These are phyloP conservation scores for Straminergon stramineum DNA, from an alignment of 225 moss, liverwort and hornwort species.

Conservation along the genomic window DNA sequence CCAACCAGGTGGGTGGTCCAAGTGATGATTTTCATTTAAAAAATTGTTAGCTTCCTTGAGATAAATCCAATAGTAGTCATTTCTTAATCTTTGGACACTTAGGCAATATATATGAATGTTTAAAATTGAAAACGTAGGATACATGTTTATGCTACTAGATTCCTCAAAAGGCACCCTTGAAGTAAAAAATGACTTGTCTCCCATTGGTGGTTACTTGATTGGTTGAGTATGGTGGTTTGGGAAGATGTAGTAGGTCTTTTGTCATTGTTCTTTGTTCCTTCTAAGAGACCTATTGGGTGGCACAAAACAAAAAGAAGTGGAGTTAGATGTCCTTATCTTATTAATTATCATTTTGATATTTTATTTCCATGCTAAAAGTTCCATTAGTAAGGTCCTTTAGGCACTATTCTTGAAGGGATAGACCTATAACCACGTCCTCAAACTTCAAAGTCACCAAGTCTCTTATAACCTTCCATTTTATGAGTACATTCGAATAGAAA, in stretches of 20 bases:
- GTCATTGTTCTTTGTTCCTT: background rate
- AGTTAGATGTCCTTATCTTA: background rate
- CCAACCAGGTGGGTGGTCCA: background rate
- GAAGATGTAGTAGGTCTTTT: background rate
- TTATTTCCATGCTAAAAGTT: background rate
- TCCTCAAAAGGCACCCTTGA: accelerated
- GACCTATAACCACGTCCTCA: background rate
- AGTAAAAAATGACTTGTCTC: background rate
- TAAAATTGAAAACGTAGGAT: background rate
- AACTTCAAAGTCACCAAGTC: background rate
- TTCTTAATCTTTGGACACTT: background rate
- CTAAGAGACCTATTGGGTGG: background rate
- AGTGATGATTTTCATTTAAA: background rate
- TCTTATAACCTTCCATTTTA: background rate
- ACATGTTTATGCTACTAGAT: background rate
- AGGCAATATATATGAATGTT: background rate
- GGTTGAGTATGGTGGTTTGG: background rate
- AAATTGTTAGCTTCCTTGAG: background rate
- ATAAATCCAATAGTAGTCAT: background rate
- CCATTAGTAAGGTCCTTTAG: background rate
- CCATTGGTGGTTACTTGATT: background rate
- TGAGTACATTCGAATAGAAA: background rate
- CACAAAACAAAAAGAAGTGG: background rate
- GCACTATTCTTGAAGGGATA: accelerated
- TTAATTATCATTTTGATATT: background rate